Evolutionary conservation across 2,329 filamentous ascomycete genomes (phyloP).

Genomic region (Acrodontium crateriforme): DNA sequence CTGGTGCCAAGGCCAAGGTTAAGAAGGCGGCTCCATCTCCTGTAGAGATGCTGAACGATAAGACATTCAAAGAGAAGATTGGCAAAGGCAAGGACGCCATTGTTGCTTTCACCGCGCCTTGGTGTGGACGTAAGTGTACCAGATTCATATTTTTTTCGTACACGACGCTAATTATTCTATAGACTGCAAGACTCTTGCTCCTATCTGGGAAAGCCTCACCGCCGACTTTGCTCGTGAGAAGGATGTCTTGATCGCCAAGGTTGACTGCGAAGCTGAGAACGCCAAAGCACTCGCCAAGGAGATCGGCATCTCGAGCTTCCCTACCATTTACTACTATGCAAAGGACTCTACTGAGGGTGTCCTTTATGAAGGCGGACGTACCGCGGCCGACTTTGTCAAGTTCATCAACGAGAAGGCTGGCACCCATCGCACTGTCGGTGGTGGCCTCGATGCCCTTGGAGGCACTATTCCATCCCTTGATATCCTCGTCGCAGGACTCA

Average conservation of each 20-base stretch:
- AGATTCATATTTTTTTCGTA: not conserved
- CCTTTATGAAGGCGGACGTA: conserved; percentile 61
- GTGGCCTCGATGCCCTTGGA: conserved; percentile 61
- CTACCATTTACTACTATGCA: conserved; percentile 96
- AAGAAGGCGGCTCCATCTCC: conserved; percentile 55
- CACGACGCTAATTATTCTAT: conserved; percentile 5
- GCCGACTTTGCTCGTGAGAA: conserved; percentile 65
- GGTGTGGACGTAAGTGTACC: conserved; percentile 80
- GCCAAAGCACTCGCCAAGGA: conserved; percentile 64
- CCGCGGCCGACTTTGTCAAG: conserved; percentile 59
- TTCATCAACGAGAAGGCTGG: conserved; percentile 85
- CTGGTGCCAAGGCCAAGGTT: conserved; percentile 65
- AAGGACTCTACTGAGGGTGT: conserved; percentile 62
- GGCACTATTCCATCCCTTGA: conserved; percentile 75
- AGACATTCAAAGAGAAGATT: conserved; percentile 61
- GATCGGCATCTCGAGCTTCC: conserved; percentile 73
- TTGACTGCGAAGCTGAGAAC: conserved; percentile 81
- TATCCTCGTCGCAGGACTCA: conserved; percentile 57
- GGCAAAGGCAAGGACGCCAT: conserved; percentile 80
- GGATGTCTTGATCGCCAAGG: conserved; percentile 77
- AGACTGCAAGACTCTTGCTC: conserved; percentile 96
- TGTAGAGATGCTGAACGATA: conserved; percentile 68
- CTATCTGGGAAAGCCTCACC: conserved; percentile 78
- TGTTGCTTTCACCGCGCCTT: conserved; percentile 93
- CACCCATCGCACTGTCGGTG: conserved; percentile 70